phyloP scores from a whole-genome alignment of 2,329 filamentous ascomycete species.

The Neonectria neomacrospora region DNA sequence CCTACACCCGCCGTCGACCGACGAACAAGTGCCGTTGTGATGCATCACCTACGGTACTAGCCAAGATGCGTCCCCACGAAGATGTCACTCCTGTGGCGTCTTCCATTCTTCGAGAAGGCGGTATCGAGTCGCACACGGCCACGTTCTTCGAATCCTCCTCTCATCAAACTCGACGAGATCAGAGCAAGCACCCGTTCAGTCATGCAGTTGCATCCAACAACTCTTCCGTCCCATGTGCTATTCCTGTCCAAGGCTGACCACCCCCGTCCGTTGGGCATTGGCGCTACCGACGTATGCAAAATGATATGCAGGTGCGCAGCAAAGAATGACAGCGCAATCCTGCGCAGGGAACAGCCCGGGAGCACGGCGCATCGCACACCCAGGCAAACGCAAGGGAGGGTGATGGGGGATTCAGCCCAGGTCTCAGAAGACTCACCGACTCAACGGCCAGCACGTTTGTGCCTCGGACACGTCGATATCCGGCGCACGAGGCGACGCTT shows the following conservation, averaged over 20 bases:
- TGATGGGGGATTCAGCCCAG: constrained; percentile 12
- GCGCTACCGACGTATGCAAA: constrained; percentile 23
- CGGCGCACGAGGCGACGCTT: background rate
- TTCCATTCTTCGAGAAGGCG: constrained; percentile 1
- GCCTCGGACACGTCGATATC: background rate
- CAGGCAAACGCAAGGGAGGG: constrained; percentile 2
- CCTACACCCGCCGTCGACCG: background rate
- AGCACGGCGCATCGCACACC: background rate
- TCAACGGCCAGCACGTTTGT: constrained; percentile 3
- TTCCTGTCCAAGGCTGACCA: constrained; percentile 16
- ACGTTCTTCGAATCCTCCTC: background rate
- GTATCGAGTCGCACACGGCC: background rate
- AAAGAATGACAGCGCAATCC: constrained; percentile 19
- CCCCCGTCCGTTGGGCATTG: background rate
- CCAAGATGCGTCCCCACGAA: constrained; percentile 7
- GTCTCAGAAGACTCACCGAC: constrained; percentile 7
- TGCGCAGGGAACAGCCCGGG: background rate
- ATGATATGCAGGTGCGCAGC: constrained; percentile 31
- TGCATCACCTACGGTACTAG: constrained; percentile 6
- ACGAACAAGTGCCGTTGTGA: constrained; percentile 13
- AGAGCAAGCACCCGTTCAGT: background rate
- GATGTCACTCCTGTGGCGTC: background rate
- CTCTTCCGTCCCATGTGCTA: background rate
- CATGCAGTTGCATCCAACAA: too few relatives aligned
- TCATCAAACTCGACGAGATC: constrained; percentile 10